phyloP scores from a whole-genome alignment of 1,139 yeast genomes.

The Candida sojae region DNA sequence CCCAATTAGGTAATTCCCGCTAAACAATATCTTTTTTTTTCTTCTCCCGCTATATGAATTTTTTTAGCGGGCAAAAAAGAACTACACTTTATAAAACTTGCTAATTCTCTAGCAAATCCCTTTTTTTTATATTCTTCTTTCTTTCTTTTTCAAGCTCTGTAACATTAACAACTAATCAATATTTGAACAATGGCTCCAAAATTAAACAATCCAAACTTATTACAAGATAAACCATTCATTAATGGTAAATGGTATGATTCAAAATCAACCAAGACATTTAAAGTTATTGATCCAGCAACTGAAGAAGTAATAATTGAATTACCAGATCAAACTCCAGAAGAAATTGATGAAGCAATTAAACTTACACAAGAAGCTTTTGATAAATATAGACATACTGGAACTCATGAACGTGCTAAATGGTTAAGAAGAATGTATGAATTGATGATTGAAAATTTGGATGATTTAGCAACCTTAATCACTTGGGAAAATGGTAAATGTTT shows the following conservation, averaged over 20 bases:
- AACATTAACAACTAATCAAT: background rate
- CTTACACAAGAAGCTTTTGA: constrained; percentile 63
- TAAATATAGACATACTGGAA: constrained; percentile 56
- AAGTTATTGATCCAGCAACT: constrained; percentile 78
- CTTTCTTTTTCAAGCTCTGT: background rate
- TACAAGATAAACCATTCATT: constrained; percentile 60
- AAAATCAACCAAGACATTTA: constrained; percentile 53
- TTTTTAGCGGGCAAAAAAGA: no score
- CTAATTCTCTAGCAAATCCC: no score
- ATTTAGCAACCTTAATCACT: constrained; percentile 43
- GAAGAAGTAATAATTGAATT: constrained; percentile 55
- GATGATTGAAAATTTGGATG: constrained; percentile 43
- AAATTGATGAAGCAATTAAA: constrained; percentile 60
- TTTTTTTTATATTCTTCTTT: background rate
- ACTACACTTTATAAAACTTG: no score
- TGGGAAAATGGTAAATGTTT: constrained; percentile 48
- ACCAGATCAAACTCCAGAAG: constrained; percentile 57
- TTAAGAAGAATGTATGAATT: constrained; percentile 55
- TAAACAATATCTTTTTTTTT: background rate
- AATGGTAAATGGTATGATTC: constrained; percentile 72
- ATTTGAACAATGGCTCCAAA: constrained; percentile 11
- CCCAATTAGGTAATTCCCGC: constrained; percentile 1
- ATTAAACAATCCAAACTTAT: constrained; percentile 55
- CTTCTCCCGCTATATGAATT: background rate
- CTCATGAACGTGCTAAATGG: constrained; percentile 67